These are phyloP conservation scores for Calonectria pseudoreteaudii DNA, from an alignment of 2,329 filamentous ascomycete species.

Conservation along the genomic window DNA sequence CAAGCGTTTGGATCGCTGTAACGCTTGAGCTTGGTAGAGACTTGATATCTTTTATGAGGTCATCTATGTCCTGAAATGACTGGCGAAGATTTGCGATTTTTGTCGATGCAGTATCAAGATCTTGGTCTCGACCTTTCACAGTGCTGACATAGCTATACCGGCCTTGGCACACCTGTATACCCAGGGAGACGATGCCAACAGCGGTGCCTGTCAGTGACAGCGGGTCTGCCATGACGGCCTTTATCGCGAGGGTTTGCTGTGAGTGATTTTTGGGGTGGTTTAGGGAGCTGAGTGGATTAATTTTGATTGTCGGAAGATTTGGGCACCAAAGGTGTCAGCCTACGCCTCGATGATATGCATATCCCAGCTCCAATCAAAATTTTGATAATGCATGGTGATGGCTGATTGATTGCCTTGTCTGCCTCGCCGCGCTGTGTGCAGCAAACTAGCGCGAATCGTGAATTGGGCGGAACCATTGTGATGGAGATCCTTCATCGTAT, in stretches of 20 bases:
- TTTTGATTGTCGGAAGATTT: background rate
- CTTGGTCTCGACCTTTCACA: background rate
- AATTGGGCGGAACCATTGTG: background rate
- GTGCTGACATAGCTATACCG: background rate
- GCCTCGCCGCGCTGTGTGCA: too few relatives aligned
- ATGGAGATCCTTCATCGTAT: background rate
- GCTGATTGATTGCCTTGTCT: background rate
- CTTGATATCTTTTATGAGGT: background rate
- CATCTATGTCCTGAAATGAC: background rate
- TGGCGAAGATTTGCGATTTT: background rate
- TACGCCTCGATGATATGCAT: background rate
- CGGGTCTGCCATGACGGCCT: conserved; percentile 6
- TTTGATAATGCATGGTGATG: background rate
- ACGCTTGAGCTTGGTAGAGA: background rate
- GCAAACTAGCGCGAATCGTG: background rate
- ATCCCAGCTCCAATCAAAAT: background rate
- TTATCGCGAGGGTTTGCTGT: background rate
- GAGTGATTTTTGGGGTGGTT: background rate
- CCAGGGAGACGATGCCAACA: conserved; percentile 8
- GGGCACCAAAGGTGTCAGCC: background rate
- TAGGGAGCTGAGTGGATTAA: background rate
- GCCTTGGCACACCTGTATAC: conserved; percentile 9
- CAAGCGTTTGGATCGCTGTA: background rate
- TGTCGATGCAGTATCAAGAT: background rate
- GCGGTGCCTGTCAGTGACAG: conserved; percentile 8